Base-by-base conservation (phyloP, 1,284 basidiomycete genomes). In the Pseudomicrostroma phylloplanum region DNA sequence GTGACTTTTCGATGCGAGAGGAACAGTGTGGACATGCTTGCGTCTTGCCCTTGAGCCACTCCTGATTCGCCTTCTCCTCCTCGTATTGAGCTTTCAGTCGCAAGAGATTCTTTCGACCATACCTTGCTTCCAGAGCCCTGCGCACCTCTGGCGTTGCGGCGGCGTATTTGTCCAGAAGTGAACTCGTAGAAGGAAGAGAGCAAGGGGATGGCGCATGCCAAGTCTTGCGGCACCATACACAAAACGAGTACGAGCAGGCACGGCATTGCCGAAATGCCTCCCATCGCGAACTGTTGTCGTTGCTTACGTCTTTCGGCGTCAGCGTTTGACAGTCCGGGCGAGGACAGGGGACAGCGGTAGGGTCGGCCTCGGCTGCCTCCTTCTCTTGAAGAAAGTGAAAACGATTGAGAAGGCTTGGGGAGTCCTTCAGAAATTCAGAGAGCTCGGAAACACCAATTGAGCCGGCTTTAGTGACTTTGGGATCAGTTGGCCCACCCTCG, bases 331-430 rank as follows among this genome's bases (percentile, higher is more conserved):
- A 66, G 36, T 51, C 61, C 15, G 41, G 41, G 21, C 62, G 48
- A 17, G 64, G 64, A 51, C 64, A 66, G 40, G 40, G 55, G 2
- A 54, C 61, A n/a, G 60, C 60, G 7, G 61, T 56, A 17, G 64
- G 64, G 30, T 66, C 64, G 13, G 60, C 40, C 25, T 58, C 57
- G 7, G 64, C 64, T 11, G 51, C 23, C 15, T 62, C 57, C 62
- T 60, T 63, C 15, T 49, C 39, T 21, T 48, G 26, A n/a, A 63
- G 48, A 15, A 51, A 57, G 19, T 21, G 41, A 19, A 63, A 48
- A 13, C 61, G 42, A 8, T 23, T 21, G 17, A 66, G 19, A 23
- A 59, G 48, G 48, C 60, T 49, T 39, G 42, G 21, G 2, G 51
- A 6, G 3, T 19, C 15, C 43, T 61, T 57, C 6, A 66, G 61